Conservation (phyloP, 2,329 filamentous ascomycete species). For the Ceratocystis smalleyi region DNA sequence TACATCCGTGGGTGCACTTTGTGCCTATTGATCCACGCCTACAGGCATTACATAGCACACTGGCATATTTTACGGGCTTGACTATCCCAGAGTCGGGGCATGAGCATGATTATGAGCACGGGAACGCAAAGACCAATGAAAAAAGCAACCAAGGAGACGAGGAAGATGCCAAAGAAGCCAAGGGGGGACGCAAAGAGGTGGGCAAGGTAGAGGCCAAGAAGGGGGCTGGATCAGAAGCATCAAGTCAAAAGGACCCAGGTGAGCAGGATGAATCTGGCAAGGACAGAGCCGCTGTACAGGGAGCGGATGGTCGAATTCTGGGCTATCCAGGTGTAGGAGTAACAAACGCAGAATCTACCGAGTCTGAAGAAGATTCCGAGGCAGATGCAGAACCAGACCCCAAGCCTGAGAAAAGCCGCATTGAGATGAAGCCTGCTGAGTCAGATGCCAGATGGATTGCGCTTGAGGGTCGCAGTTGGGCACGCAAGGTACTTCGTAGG, state of each 20-base stretch:
- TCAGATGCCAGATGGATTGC: slow-evolving; percentile 50
- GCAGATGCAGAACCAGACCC: not conserved
- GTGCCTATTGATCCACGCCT: slow-evolving; percentile 61
- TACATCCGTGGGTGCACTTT: slow-evolving; percentile 66
- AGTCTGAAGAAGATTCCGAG: slow-evolving; percentile 21
- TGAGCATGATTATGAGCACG: slow-evolving; percentile 21
- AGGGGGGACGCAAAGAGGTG: slow-evolving; percentile 31
- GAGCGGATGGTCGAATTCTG: not conserved
- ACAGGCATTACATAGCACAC: slow-evolving; percentile 56
- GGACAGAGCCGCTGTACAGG: not conserved
- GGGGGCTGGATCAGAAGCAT: not conserved
- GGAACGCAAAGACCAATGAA: slow-evolving; percentile 21
- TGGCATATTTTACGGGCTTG: slow-evolving; percentile 58
- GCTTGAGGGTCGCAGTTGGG: slow-evolving; percentile 50
- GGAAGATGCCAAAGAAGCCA: not conserved
- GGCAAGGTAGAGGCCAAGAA: slow-evolving; percentile 27
- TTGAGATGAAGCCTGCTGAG: slow-evolving; percentile 18
- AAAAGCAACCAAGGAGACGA: not conserved
- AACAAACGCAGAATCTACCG: slow-evolving; percentile 10
- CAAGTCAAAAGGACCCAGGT: too few relatives aligned
- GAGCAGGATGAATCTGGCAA: not conserved
- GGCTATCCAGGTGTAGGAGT: not conserved
- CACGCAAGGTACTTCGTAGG: slow-evolving; percentile 42
- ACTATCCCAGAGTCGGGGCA: slow-evolving; percentile 18
- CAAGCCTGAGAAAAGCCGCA: not conserved